Evolutionary conservation across 768 basidiomycete genomes (phyloP).

Genomic region (Panus rudis): DNA sequence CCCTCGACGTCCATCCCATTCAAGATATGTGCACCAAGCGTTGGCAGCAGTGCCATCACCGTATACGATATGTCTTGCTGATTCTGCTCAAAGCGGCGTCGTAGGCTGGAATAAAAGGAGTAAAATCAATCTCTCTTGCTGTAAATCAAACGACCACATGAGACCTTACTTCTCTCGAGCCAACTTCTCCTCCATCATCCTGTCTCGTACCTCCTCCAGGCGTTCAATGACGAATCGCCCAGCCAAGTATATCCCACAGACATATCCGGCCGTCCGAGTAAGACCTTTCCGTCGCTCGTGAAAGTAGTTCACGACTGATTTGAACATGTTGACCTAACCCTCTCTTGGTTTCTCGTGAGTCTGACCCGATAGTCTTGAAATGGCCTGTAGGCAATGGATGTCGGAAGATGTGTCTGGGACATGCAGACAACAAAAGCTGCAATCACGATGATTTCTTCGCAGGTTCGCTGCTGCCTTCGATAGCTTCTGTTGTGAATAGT

Average conservation of each 20-base stretch:
- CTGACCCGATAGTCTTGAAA: not conserved
- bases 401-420: no score
- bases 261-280: constrained; percentile 41
- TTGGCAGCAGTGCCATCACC: constrained; percentile 61
- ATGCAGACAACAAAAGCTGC: no score
- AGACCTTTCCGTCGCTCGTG: constrained; percentile 40
- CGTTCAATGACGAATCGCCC: constrained; percentile 54
- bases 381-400: constrained; percentile 8
- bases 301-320: constrained; percentile 39
- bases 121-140: not conserved
- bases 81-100: constrained; percentile 66
- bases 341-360: no score
- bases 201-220: constrained; percentile 60
- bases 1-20: constrained; percentile 71
- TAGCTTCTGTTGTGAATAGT: no score
- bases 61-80: constrained; percentile 76
- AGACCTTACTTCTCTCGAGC: constrained; percentile 61
- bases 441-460: no score
- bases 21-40: constrained; percentile 58
- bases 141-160: not conserved
- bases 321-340: constrained; percentile 42
- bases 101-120: constrained; percentile 40
- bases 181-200: constrained; percentile 48
- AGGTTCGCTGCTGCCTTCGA: no score
- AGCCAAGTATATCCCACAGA: constrained; percentile 57